Evolutionary conservation across 805 yeast genomes (phyloP), one percentile per base, ranked within the genome.

Genomic region (Saturnispora sanitii): DNA sequence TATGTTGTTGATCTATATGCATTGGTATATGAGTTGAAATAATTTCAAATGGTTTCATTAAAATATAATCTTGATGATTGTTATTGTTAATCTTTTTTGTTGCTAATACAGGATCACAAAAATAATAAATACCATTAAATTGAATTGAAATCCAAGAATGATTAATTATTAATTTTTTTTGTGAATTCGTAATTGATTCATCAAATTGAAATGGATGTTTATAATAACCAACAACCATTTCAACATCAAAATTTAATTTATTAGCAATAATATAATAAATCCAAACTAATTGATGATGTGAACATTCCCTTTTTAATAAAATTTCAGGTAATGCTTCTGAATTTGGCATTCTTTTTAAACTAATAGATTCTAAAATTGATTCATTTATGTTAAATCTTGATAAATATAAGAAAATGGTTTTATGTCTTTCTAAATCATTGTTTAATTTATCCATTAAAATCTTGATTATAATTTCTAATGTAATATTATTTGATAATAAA

Each of bases 131-230:
- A 30, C 79, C 78, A 45, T 84, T 80, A 13, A 87, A 60, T 27
- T 81, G 57, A 1, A 87, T 77, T 1, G 94, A 77, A 41, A 86
- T 70, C 98, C 98, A 92, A 41, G 83, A 76, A 60, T 92, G 98
- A 52, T 87, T 85, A 28, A 78, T 57, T n/a, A 64, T 61, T 47
- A 68, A 71, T 33, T 75, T 68, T 44, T 67, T 70, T 44, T 64
- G 64, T 0, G 47, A 16, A 29, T 47, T 32, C 11, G 44, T 32
- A 6, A 43, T 32, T 1, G 52, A 44, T n/a, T 58, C 58, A 45
- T 71, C 71, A 37, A 68, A 63, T 40, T 71, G 78, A 46, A 77
- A 77, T 7, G 95, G 94, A 20, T 78, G 73, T 55, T 88, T 85
- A 62, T 88, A 70, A 53, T 82, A 83, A 4, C 98, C 98, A 20